Evolutionary conservation across 805 yeast genomes (phyloP).

Genomic region (Ogataea minuta): DNA sequence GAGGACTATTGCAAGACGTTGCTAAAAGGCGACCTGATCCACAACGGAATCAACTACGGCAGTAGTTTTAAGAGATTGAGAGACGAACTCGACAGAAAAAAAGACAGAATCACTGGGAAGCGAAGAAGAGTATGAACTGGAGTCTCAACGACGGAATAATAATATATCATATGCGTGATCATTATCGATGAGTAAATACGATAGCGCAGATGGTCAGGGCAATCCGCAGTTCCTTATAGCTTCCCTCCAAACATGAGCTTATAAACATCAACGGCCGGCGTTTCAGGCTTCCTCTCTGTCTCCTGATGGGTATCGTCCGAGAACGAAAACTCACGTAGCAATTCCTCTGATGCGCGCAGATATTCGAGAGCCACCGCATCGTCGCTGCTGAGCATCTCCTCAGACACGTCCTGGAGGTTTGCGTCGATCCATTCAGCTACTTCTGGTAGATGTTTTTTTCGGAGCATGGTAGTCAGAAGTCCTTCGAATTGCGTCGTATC

Average conservation of each 20-base stretch:
- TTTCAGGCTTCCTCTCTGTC: slow-evolving; percentile 21
- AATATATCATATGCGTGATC: too few relatives aligned
- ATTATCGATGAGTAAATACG: too few relatives aligned
- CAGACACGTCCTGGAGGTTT: slow-evolving; percentile 21
- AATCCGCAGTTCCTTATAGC: background rate
- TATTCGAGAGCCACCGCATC: slow-evolving; percentile 76
- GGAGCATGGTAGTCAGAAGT: slow-evolving; percentile 73
- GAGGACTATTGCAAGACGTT: slow-evolving; percentile 32
- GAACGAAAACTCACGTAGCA: slow-evolving; percentile 56
- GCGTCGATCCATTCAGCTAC: slow-evolving; percentile 77
- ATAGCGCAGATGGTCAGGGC: too few relatives aligned
- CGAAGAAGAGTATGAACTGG: background rate
- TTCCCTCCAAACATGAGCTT: slow-evolving; percentile 47
- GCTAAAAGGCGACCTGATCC: slow-evolving; percentile 36
- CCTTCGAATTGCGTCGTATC: slow-evolving; percentile 86
- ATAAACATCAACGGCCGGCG: slow-evolving; percentile 39
- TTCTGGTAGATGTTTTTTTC: slow-evolving; percentile 89
- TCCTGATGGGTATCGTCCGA: slow-evolving; percentile 54
- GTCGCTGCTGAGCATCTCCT: slow-evolving; percentile 36
- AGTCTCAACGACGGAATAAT: too few relatives aligned
- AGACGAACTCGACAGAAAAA: slow-evolving; percentile 9
- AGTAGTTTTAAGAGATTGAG: slow-evolving; percentile 44
- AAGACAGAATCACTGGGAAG: background rate
- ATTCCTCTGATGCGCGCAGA: slow-evolving; percentile 47
- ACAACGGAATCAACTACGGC: slow-evolving; percentile 39